Percentiles rank a stretch among this genome's conserved stretches.
These are phyloP conservation scores for Garcia nutans DNA, from an alignment of 345 rosid species.

Conservation along the genomic window DNA sequence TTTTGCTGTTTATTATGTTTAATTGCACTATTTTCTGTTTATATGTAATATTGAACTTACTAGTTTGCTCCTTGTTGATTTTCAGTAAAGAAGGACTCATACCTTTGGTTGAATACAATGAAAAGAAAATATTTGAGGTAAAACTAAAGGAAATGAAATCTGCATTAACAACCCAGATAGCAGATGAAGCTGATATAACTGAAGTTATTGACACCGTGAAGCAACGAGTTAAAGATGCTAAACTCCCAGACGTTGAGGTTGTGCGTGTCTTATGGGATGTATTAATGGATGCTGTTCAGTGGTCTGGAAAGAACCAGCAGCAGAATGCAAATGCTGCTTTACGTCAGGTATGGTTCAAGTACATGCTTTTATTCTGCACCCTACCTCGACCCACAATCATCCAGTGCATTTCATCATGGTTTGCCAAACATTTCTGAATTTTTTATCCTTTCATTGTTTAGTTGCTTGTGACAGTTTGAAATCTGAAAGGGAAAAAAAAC, in stretches of 20 bases:
- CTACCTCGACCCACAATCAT: too few relatives aligned
- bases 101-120: conserved; percentile 86
- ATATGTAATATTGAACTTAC: not conserved
- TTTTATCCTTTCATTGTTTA: not conserved
- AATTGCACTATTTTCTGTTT: not conserved
- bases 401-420: not conserved
- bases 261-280: conserved; percentile 91
- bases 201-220: conserved; percentile 86
- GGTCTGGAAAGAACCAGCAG: conserved; percentile 99
- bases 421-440: not conserved
- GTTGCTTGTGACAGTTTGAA: not conserved
- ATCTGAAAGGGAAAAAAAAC: not conserved
- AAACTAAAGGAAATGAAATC: conserved; percentile 86
- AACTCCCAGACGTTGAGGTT: conserved; percentile 71
- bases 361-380: too few relatives aligned
- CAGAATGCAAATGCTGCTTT: conserved; percentile 86
- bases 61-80: conserved; percentile 18
- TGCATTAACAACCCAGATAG: conserved; percentile 73
- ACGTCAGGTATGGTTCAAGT: conserved; percentile 56
- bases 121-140: conserved; percentile 87
- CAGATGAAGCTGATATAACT: conserved; percentile 64
- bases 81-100: conserved; percentile 83
- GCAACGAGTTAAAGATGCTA: conserved; percentile 78
- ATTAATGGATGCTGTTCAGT: conserved; percentile 96
- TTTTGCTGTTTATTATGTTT: not conserved